Conservation (phyloP, 768 basidiomycete genomes). For the Pisolithus marmoratus region DNA sequence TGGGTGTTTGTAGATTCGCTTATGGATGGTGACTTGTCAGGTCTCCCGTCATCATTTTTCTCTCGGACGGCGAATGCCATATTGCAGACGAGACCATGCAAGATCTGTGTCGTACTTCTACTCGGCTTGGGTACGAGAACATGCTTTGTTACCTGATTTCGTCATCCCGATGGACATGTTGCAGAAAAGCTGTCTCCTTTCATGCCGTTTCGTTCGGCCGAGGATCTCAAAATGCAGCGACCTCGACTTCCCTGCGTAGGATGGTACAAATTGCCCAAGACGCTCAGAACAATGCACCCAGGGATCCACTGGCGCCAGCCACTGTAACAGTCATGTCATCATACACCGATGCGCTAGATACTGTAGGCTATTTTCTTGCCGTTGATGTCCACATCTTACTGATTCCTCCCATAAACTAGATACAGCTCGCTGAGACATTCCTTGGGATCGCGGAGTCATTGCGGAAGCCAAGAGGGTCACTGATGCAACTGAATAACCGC, state of each 20-base stretch:
- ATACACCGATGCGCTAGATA: conserved; percentile 46
- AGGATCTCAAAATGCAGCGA: not conserved
- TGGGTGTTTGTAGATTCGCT: not conserved
- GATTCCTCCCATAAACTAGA: conserved; percentile 23
- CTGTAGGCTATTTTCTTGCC: conserved; percentile 29
- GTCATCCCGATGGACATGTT: not conserved
- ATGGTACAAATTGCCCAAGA: conserved; percentile 51
- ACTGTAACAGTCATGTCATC: conserved; percentile 36
- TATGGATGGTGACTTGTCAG: conserved; percentile 1
- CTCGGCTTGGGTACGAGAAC: conserved; percentile 38
- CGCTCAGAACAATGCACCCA: conserved; percentile 39
- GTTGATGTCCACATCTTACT: not conserved
- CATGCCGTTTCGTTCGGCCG: conserved; percentile 55
- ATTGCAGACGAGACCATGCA: conserved; percentile 34
- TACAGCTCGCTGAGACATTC: conserved; percentile 53
- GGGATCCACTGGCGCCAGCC: conserved; percentile 32
- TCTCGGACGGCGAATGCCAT: conserved; percentile 31
- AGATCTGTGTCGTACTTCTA: conserved; percentile 36
- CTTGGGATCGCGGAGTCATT: conserved; percentile 52
- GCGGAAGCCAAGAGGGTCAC: conserved; percentile 35
- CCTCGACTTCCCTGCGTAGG: conserved; percentile 28
- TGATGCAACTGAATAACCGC: conserved; percentile 12
- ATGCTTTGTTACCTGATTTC: not conserved
- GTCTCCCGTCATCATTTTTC: conserved; percentile 34
- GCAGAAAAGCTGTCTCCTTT: conserved; percentile 51